Evolutionary conservation across 2,329 filamentous ascomycete genomes (phyloP), one percentile per base, ranked within the genome.

Genomic region (Alternaria infectoria): DNA sequence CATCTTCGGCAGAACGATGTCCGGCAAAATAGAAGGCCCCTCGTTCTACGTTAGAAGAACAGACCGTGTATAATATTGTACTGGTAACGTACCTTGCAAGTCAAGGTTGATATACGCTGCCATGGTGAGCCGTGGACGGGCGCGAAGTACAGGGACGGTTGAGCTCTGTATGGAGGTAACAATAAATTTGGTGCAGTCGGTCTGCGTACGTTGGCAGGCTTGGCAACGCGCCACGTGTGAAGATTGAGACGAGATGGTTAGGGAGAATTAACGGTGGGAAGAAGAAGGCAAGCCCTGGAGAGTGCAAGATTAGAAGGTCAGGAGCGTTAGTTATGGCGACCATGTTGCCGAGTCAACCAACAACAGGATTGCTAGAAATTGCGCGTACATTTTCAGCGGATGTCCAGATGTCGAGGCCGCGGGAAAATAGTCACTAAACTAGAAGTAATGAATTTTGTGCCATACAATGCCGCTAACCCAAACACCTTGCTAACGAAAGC

Each of bases 381-480:
- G 36, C 36, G 36, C 36, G 36, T 40, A 40, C 36, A 40, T 17
- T 40, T 40, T 40, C 36, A 40, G 36, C 36, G 36, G n/a, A 40
- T 40, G 32, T 36, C 13, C 32, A n/a, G 32, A 36, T n/a, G 36
- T 40, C 36, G 36, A 40, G 9, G 36, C 36, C 19, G 23, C 8
- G 11, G 23, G 19, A n/a, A 17, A 10, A 21, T 11, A 49, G 26
- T 40, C 28, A 46, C 21, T 17, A 40, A 28, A 23, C 19, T 12
- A 52, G 11, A 54, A 54, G 28, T 47, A 36, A 59, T 59, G 23
- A 47, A 49, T 58, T 62, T 47, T 54, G 50, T 54, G 40, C 46
- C 54, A 54, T 40, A 60, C 55, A 60, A 67, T 65, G 65, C 59
- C 62, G 57, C 65, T 65, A 65, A 60, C 57, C 59, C 51, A 61